phyloP scores from a whole-genome alignment of 768 basidiomycete genomes.

The Rhodotorula babjevae region DNA sequence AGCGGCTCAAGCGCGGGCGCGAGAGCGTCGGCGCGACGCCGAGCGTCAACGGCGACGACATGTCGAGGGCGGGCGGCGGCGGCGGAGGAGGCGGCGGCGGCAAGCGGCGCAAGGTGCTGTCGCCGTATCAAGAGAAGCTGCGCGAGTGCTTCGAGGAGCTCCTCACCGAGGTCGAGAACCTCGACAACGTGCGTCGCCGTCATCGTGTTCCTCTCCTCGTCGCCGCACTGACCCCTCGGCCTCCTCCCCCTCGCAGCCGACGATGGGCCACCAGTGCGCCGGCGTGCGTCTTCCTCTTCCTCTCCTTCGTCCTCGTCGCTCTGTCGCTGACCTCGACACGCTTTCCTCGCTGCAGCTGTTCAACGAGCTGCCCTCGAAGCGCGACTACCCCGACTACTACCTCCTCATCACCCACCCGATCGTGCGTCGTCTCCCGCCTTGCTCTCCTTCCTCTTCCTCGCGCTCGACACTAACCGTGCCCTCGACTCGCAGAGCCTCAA shows the following conservation, averaged over 20 bases:
- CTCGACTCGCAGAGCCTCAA: slow-evolving; percentile 54
- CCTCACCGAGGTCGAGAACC: slow-evolving; percentile 44
- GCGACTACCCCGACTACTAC: slow-evolving; percentile 63
- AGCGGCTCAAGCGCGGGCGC: slow-evolving; percentile 43
- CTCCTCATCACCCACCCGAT: slow-evolving; percentile 81
- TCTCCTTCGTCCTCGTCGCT: background rate
- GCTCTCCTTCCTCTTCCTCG: too few relatives aligned
- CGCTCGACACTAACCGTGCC: too few relatives aligned
- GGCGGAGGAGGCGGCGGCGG: background rate
- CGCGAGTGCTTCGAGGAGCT: slow-evolving; percentile 46
- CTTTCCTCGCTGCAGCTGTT: slow-evolving; percentile 58
- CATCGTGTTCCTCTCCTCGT: background rate
- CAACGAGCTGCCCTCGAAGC: slow-evolving; percentile 71
- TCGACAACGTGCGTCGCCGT: slow-evolving; percentile 26
- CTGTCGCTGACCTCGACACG: background rate
- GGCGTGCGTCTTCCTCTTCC: slow-evolving; percentile 3
- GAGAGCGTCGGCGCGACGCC: slow-evolving; percentile 74
- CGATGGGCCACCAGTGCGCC: slow-evolving; percentile 45
- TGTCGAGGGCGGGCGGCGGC: slow-evolving; percentile 44
- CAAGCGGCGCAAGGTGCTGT: slow-evolving; percentile 45
- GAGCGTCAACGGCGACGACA: slow-evolving; percentile 64
- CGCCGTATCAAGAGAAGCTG: slow-evolving; percentile 41
- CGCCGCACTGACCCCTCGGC: too few relatives aligned
- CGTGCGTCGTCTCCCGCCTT: slow-evolving; percentile 11
- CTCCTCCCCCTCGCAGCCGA: slow-evolving; percentile 52